A percentile compares a stretch with the other conserved stretches of the same genome.
phyloP scores from a whole-genome alignment of 352 stramenopile genomes.

The Pythium biforme region DNA sequence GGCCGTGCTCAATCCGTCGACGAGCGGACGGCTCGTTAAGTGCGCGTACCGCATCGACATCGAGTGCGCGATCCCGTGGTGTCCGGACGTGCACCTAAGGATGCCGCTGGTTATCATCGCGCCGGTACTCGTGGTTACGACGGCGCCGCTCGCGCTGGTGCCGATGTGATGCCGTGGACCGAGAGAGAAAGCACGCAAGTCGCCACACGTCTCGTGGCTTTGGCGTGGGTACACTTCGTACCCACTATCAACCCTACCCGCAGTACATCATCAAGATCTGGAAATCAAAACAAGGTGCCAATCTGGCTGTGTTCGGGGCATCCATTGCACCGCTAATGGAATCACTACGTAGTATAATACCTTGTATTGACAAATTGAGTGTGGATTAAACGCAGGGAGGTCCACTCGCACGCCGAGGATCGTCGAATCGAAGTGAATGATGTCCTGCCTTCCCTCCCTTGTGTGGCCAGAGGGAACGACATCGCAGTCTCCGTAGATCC shows the following conservation, averaged over 20 bases:
- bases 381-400: neutral
- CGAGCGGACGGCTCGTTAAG: constrained; percentile 33
- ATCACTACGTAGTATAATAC: neutral
- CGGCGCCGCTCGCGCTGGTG: too few species aligned
- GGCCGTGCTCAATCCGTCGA: constrained; percentile 30
- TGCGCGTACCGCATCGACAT: constrained; percentile 35
- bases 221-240: constrained; percentile 12
- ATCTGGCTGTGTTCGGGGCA: too few species aligned
- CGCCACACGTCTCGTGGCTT: too few species aligned
- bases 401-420: neutral
- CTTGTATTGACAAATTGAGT: neutral
- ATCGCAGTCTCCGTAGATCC: neutral
- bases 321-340: too few species aligned
- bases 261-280: neutral
- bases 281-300: too few species aligned
- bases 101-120: constrained; percentile 30
- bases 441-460: neutral
- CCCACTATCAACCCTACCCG: constrained; percentile 13
- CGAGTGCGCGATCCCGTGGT: constrained; percentile 41
- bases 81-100: constrained; percentile 35
- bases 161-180: too few species aligned
- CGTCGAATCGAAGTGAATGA: neutral
- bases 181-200: too few species aligned
- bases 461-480: neutral
- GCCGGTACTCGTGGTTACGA: too few species aligned